phyloP scores from a whole-genome alignment of 2,329 filamentous ascomycete species.

The Monosporascus sp. region DNA sequence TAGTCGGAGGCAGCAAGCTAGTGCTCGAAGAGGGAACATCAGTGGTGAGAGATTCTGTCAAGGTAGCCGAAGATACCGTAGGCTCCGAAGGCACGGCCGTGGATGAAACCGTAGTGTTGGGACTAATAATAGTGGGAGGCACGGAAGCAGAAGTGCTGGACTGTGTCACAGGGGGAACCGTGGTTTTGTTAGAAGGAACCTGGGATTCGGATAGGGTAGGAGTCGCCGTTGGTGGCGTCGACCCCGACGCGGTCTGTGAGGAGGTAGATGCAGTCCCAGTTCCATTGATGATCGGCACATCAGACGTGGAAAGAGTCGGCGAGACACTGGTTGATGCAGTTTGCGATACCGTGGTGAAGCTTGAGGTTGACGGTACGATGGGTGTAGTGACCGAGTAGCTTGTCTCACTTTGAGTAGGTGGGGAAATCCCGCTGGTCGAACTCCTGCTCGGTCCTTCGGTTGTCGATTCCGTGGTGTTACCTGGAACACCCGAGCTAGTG shows the following conservation, averaged over 20 bases:
- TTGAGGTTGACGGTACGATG: background rate
- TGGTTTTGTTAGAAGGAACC: constrained; percentile 8
- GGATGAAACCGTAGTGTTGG: background rate
- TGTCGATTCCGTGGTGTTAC: background rate
- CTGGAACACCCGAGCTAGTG: background rate
- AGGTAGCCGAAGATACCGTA: constrained; percentile 6
- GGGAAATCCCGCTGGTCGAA: background rate
- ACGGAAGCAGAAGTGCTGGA: background rate
- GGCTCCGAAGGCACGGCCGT: background rate
- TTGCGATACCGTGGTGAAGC: background rate
- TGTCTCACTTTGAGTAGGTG: no score
- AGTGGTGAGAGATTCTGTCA: constrained; percentile 2
- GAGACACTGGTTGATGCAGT: background rate
- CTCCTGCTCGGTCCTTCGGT: background rate
- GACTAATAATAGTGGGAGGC: constrained; percentile 3
- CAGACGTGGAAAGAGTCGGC: background rate
- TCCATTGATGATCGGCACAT: background rate
- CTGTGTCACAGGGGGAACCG: background rate
- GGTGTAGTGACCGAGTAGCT: no score
- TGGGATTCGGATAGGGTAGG: constrained; percentile 1
- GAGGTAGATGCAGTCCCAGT: background rate
- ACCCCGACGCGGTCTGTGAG: background rate
- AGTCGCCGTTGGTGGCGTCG: background rate
- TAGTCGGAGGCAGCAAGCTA: background rate
- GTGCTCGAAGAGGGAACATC: constrained; percentile 4